Evolutionary conservation across 2,329 filamentous ascomycete genomes (phyloP).

Genomic region (Cladophialophora exuberans): DNA sequence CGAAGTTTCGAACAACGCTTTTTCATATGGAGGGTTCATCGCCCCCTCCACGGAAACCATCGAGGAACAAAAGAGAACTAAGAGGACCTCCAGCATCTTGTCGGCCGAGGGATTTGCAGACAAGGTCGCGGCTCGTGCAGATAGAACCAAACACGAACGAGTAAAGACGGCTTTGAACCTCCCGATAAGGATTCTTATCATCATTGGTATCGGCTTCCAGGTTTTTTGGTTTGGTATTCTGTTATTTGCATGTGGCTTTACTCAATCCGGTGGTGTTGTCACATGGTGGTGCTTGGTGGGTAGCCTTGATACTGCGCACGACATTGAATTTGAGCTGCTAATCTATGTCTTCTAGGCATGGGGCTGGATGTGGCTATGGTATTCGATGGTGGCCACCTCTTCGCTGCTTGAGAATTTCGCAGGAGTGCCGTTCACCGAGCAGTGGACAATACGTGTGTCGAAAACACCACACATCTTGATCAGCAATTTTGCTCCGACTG

Average conservation of each 20-base stretch:
- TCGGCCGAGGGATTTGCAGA: too few relatives aligned
- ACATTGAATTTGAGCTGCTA: background rate
- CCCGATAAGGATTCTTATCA: too few relatives aligned
- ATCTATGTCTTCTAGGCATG: background rate
- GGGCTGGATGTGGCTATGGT: background rate
- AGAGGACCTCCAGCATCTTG: too few relatives aligned
- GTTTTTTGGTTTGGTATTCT: background rate
- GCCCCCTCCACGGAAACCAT: too few relatives aligned
- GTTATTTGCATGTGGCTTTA: background rate
- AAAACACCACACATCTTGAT: background rate
- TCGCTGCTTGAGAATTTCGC: background rate
- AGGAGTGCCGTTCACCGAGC: background rate
- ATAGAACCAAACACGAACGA: too few relatives aligned
- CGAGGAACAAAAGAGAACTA: too few relatives aligned
- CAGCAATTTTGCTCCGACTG: too few relatives aligned
- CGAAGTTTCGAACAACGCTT: background rate
- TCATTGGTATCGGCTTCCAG: background rate
- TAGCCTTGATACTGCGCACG: background rate
- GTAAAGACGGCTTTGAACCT: too few relatives aligned
- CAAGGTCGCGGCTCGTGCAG: too few relatives aligned
- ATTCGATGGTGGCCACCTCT: background rate
- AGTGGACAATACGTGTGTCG: background rate
- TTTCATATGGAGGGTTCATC: background rate
- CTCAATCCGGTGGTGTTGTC: background rate
- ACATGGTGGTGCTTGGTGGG: background rate